These are phyloP conservation scores for Botryobasidium botryosum DNA, from an alignment of 768 basidiomycete genomes.

Conservation along the genomic window DNA sequence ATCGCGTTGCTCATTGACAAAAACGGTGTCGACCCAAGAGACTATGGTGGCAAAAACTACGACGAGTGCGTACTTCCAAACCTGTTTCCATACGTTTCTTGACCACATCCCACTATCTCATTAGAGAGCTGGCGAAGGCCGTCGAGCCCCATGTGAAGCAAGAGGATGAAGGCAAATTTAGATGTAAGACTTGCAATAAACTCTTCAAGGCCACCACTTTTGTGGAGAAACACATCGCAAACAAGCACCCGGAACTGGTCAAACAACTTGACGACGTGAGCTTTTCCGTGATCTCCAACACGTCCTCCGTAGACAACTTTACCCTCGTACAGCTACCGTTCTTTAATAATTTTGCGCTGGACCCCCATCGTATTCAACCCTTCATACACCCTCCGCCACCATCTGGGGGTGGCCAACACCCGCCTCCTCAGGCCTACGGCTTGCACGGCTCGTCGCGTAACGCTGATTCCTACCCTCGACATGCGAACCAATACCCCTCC, in stretches of 20 bases:
- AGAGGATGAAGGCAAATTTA: slow-evolving; percentile 92
- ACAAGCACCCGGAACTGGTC: slow-evolving; percentile 82
- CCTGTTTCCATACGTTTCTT: neutral
- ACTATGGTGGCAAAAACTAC: slow-evolving; percentile 76
- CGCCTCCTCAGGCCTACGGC: slow-evolving; percentile 76
- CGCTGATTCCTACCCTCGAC: neutral
- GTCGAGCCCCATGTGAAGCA: slow-evolving; percentile 75
- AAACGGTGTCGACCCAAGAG: slow-evolving; percentile 65
- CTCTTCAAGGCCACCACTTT: slow-evolving; percentile 95
- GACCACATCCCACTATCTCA: slow-evolving; percentile 10
- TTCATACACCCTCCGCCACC: slow-evolving; percentile 60
- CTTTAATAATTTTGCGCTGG: slow-evolving; percentile 93
- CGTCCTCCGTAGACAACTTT: slow-evolving; percentile 4
- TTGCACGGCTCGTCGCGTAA: slow-evolving; percentile 27
- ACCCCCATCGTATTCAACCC: slow-evolving; percentile 83
- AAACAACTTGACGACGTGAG: slow-evolving; percentile 72
- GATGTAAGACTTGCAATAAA: slow-evolving; percentile 93
- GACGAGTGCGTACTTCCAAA: slow-evolving; percentile 52
- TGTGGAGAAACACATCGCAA: slow-evolving; percentile 91
- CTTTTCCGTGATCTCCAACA: neutral
- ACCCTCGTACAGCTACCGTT: slow-evolving; percentile 45
- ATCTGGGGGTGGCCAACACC: slow-evolving; percentile 48
- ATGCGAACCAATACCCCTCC: neutral
- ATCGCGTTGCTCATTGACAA: slow-evolving; percentile 64
- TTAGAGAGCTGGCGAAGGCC: slow-evolving; percentile 64